Evolutionary conservation across 2,329 filamentous ascomycete species (phyloP).

Genomic region (Alternaria conjuncta): DNA sequence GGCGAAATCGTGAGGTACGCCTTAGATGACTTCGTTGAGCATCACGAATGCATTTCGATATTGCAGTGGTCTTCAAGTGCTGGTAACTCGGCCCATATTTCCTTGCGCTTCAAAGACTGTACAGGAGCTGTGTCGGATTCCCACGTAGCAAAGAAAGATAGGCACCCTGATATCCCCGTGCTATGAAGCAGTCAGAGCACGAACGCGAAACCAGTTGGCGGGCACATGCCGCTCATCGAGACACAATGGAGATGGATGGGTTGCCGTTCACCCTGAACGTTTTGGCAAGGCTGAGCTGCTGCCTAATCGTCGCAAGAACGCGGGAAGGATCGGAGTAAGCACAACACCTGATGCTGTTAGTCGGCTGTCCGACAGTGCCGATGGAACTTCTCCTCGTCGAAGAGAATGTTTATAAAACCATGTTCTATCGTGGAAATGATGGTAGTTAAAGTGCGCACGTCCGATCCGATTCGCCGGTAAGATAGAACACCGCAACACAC

Average conservation of each 20-base stretch:
- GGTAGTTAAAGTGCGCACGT: not conserved
- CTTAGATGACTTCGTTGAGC: not conserved
- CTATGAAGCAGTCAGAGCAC: no score
- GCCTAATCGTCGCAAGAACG: not conserved
- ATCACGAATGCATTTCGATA: not conserved
- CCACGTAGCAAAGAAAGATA: not conserved
- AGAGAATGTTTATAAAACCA: not conserved
- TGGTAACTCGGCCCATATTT: not conserved
- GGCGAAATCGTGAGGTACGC: not conserved
- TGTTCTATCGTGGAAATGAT: not conserved
- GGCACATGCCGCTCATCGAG: not conserved
- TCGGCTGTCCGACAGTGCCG: not conserved
- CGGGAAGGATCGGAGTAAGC: constrained; percentile 1
- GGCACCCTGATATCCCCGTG: not conserved
- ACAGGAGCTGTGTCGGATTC: not conserved
- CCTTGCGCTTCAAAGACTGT: not conserved
- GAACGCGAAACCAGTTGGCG: not conserved
- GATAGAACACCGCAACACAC: no score
- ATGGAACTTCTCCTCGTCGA: not conserved
- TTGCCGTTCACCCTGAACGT: not conserved
- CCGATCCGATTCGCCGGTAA: not conserved
- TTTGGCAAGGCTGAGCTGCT: not conserved
- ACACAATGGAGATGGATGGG: not conserved
- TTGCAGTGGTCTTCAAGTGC: not conserved
- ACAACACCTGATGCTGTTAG: not conserved